Evolutionary conservation across 73 alveolate species (phyloP).

Genomic region (Paramecium sexaurelia): DNA sequence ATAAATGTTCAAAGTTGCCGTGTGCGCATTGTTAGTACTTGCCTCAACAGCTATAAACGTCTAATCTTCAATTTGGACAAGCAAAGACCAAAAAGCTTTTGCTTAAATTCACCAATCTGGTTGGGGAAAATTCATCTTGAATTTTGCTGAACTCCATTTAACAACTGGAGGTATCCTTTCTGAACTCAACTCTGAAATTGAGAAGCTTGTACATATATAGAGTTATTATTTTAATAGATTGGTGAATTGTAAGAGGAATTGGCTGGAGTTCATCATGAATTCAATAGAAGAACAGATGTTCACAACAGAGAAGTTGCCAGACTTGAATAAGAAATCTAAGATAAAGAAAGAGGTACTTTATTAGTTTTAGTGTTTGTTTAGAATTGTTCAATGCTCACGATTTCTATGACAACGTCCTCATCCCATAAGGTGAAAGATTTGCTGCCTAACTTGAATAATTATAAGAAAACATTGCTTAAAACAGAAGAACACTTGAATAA

Average conservation of each 20-base stretch:
- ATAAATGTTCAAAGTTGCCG: constrained; percentile 54
- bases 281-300: constrained; percentile 39
- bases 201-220: not conserved
- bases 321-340: constrained; percentile 63
- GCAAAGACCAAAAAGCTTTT: constrained; percentile 23
- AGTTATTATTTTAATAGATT: not conserved
- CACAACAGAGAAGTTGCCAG: constrained; percentile 59
- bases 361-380: not conserved
- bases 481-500: constrained; percentile 31
- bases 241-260: constrained; percentile 39
- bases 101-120: constrained; percentile 49
- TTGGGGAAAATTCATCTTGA: constrained; percentile 53
- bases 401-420: constrained; percentile 53
- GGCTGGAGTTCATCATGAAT: constrained; percentile 39
- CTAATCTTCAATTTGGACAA: constrained; percentile 42
- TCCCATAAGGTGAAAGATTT: constrained; percentile 61
- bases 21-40: constrained; percentile 40
- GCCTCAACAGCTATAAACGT: constrained; percentile 45
- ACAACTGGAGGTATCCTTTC: constrained; percentile 16
- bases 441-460: constrained; percentile 47
- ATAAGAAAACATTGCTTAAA: constrained; percentile 24
- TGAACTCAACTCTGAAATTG: constrained; percentile 26
- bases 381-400: constrained; percentile 61
- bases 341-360: constrained; percentile 34
- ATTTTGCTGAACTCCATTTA: constrained; percentile 55